These are phyloP conservation scores for Emmonsiellopsis sp. DNA, from an alignment of 2,329 filamentous ascomycete species.

Conservation along the genomic window DNA sequence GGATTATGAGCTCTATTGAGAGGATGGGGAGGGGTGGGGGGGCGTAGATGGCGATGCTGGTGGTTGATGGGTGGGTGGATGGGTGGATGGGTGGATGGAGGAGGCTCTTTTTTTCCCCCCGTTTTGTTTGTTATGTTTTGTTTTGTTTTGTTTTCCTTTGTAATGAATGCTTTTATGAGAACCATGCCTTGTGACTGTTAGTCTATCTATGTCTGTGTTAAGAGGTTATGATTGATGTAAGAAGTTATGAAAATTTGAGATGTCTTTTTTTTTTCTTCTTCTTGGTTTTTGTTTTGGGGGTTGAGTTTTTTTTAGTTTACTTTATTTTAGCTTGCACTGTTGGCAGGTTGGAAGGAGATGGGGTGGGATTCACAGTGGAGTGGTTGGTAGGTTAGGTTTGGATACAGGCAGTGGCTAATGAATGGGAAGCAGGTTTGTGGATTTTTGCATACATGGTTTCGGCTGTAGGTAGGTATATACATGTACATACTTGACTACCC, in stretches of 20 bases:
- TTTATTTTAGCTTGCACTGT: too few relatives aligned
- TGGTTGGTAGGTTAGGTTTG: too few relatives aligned
- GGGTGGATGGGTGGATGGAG: not conserved
- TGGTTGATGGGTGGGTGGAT: not conserved
- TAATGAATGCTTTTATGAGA: not conserved
- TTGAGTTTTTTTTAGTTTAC: too few relatives aligned
- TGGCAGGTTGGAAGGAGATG: too few relatives aligned
- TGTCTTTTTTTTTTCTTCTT: not conserved
- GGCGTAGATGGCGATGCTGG: not conserved
- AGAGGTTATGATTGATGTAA: too few relatives aligned
- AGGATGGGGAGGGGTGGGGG: conserved; percentile 58
- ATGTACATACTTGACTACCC: too few relatives aligned
- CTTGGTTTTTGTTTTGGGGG: too few relatives aligned
- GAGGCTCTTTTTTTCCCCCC: not conserved
- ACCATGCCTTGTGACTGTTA: not conserved
- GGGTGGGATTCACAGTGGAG: too few relatives aligned
- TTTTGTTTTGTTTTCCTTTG: not conserved
- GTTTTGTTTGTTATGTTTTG: not conserved
- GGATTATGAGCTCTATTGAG: conserved; percentile 78
- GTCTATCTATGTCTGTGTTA: not conserved
- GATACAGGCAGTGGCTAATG: too few relatives aligned
- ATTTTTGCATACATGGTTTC: too few relatives aligned
- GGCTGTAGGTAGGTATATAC: too few relatives aligned
- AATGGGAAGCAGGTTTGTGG: too few relatives aligned
- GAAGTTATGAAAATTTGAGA: not conserved